Evolutionary conservation across 1,284 basidiomycete genomes (phyloP), one percentile per base, ranked within the genome.

Genomic region (Sanghuangporus baumii): DNA sequence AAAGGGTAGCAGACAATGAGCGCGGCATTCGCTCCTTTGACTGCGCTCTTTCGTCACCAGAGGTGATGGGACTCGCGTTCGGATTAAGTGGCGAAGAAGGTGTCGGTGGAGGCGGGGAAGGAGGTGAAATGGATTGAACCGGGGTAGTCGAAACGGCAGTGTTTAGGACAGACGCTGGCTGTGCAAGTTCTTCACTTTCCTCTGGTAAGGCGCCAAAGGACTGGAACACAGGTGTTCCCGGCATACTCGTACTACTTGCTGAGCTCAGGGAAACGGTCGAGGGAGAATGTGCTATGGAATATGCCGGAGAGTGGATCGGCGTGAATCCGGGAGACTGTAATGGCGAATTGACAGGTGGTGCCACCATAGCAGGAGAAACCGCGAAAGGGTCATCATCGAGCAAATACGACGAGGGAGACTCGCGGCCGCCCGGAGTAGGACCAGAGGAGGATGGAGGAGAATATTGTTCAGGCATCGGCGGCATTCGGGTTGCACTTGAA

Each of bases 381-480:
- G 63, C 63, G 50, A 64, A 64, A 9, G 63, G 63, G 31, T 64
- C 63, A 12, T 60, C 63, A 40, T 64, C 63, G n/a, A 64, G 47
- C 20, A 64, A 51, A 40, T 64, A 64, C 18, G 34, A 52, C 7
- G 63, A 51, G 9, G 63, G 63, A 9, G 63, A 61, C 48, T 60
- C 59, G 36, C 63, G 59, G 6, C 63, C 61, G 23, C 23, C 40
- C 14, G 47, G 57, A 38, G 54, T 34, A 37, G 31, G 34, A 16
- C 43, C 31, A 20, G 31, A 36, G 23, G 41, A 37, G 23, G 41
- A 37, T n/a, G 48, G 16, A 31, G 43, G n/a, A 20, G 43, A 18
- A 36, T 52, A 40, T 37, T 20, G 37, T 18, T 61, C 51, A 37
- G 60, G 40, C 57, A 41, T 43, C 51, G 59, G 40, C 43, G 43